phyloP scores from a whole-genome alignment of 768 basidiomycete genomes.

The Tubosaeta sp. region DNA sequence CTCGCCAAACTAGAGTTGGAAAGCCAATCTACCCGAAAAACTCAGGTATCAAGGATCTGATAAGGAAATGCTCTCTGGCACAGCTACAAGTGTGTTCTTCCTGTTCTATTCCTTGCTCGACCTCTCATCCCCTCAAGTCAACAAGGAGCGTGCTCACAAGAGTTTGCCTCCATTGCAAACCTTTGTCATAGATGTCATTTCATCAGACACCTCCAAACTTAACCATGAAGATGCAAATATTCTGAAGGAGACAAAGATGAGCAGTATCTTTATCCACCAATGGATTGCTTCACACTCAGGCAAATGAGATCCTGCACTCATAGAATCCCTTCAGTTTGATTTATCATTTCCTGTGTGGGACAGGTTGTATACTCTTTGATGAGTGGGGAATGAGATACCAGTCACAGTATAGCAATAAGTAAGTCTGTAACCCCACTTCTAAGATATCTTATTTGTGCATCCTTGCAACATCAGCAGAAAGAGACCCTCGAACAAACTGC shows the following conservation, averaged over 20 bases:
- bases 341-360: too few relatives aligned
- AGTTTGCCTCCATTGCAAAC: conserved; percentile 56
- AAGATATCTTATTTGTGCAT: conserved; percentile 8
- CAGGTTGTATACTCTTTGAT: too few relatives aligned
- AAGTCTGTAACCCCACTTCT: too few relatives aligned
- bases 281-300: conserved; percentile 58
- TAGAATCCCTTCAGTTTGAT: neutral
- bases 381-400: too few relatives aligned
- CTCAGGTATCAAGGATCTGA: conserved; percentile 74
- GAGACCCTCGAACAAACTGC: neutral
- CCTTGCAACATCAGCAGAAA: neutral
- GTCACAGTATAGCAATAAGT: too few relatives aligned
- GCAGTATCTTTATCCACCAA: conserved; percentile 87
- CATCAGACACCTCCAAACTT: conserved; percentile 52
- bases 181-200: conserved; percentile 89
- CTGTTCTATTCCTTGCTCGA: conserved; percentile 3
- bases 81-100: conserved; percentile 51
- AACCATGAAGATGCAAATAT: conserved; percentile 63
- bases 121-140: conserved; percentile 44
- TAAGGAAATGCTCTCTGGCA: conserved; percentile 79
- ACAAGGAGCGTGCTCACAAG: conserved; percentile 51
- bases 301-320: conserved; percentile 4
- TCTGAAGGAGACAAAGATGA: conserved; percentile 82
- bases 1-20: conserved; percentile 73
- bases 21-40: conserved; percentile 67